These are phyloP conservation scores for Pestalotiopsis sp. DNA, from an alignment of 2,329 filamentous ascomycete species.

Conservation along the genomic window DNA sequence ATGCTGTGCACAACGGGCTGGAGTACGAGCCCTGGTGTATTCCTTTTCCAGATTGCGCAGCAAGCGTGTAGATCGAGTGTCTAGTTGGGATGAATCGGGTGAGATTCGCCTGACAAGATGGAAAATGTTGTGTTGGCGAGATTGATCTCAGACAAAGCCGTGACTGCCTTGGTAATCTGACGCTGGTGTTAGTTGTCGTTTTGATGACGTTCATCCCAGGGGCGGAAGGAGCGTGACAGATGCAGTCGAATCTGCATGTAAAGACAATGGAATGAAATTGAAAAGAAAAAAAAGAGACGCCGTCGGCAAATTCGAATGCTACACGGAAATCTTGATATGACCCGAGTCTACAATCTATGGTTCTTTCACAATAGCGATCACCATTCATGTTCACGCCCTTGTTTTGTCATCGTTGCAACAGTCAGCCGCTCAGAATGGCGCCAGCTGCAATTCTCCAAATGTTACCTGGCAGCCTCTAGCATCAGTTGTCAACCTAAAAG, in stretches of 20 bases:
- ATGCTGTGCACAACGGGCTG: neutral
- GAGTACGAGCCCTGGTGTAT: neutral
- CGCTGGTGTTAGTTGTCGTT: neutral
- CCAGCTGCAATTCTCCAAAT: neutral
- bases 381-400: slow-evolving; percentile 17
- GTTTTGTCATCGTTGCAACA: slow-evolving; percentile 21
- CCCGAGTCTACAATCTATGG: neutral
- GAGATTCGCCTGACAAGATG: neutral
- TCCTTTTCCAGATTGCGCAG: neutral
- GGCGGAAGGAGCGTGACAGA: neutral
- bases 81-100: neutral
- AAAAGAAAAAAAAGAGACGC: no score
- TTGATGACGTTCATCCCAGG: neutral
- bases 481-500: neutral
- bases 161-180: neutral
- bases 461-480: neutral
- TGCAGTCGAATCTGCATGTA: neutral
- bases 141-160: neutral
- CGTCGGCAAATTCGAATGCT: no score
- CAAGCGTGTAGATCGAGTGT: neutral
- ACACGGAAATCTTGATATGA: neutral
- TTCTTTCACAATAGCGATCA: neutral
- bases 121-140: neutral
- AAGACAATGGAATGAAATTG: no score
- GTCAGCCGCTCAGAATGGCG: neutral